phyloP scores from a whole-genome alignment of 1,139 yeast species.

The Hansenula anomala region DNA sequence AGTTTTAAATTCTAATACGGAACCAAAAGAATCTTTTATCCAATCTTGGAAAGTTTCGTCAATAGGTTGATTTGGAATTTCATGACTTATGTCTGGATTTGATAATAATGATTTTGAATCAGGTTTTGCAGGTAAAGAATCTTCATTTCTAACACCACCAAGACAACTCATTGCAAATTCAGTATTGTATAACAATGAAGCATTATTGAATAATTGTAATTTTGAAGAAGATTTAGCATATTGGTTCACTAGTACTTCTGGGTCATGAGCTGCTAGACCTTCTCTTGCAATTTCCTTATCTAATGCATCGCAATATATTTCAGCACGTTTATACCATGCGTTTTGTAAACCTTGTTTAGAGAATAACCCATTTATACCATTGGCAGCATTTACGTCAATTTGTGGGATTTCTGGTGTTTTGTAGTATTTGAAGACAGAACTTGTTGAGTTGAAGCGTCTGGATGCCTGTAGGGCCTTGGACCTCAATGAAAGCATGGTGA shows the following conservation, averaged over 20 bases:
- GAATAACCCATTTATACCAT: slow-evolving; percentile 45
- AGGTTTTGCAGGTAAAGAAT: slow-evolving; percentile 10
- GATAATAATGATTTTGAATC: slow-evolving; percentile 32
- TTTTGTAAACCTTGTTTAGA: slow-evolving; percentile 47
- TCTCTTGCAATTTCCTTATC: slow-evolving; percentile 26
- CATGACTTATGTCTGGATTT: slow-evolving; percentile 38
- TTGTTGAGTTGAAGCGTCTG: slow-evolving; percentile 6
- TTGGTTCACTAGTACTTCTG: slow-evolving; percentile 24
- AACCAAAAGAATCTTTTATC: slow-evolving; percentile 59
- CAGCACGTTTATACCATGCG: slow-evolving; percentile 58
- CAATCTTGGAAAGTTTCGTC: slow-evolving; percentile 21
- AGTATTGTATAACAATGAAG: slow-evolving; percentile 55
- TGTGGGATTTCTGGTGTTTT: slow-evolving; percentile 18
- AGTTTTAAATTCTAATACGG: slow-evolving; percentile 61
- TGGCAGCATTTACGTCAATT: slow-evolving; percentile 27
- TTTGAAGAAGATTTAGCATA: slow-evolving; percentile 25
- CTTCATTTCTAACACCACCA: slow-evolving; percentile 25
- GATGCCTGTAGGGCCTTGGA: not conserved
- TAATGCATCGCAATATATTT: slow-evolving; percentile 41
- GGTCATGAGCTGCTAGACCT: slow-evolving; percentile 13
- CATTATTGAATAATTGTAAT: slow-evolving; percentile 44
- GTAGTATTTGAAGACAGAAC: slow-evolving; percentile 7
- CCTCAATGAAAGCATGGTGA: not conserved
- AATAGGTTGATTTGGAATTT: slow-evolving; percentile 14
- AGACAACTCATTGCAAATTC: slow-evolving; percentile 56